Evolutionary conservation across 257 asterid genomes (phyloP), one percentile per base, ranked within the genome.

Genomic region (Craterostigma plantagineum): DNA sequence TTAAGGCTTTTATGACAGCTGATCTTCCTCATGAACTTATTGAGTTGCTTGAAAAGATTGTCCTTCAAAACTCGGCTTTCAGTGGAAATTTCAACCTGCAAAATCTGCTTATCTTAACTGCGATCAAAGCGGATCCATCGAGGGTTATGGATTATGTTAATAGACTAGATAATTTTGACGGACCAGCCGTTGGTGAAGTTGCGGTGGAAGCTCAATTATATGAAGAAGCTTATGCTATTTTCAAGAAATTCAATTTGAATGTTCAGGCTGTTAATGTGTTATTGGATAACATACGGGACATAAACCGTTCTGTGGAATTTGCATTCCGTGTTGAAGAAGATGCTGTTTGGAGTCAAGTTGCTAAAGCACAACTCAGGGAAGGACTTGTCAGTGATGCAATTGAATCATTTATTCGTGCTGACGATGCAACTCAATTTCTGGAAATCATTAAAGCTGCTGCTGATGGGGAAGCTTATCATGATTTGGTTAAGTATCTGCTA

Each of bases 311-410:
- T 1, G 99, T 83, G 47, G 99, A 90, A 63, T 90, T 80, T 63
- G 96, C 99, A 18, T 90, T 59, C 76, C 94, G 99, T 45, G 99
- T 84, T 48, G 99, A 90, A 65, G 99, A 90, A 63, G 99, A 79
- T 63, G 86, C 82, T 45, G 96, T 90, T 34, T 90, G 99, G 99
- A 90, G 99, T 50, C 96, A 80, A 59, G 99, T 90, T 46, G 99
- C 85, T 70, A 90, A 63, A 72, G 85, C 99, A 57, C 99, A 90
- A 63, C 91, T 90, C 38, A 67, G 92, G 65, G 99, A 90, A 58
- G 99, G 99, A 64, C 67, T 90, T 37, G 92, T 84, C 37, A 84
- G 96, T 42, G 99, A 90, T 62, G 99, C 99, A 49, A 90, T 90
- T 38, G 99, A 84, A 48, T 90, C 99, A 16, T 90, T 84, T 57